Percentiles rank a stretch among this genome's conserved stretches.
Conservation (phyloP, 2,329 filamentous ascomycete species). For the Alternaria burnsii region DNA sequence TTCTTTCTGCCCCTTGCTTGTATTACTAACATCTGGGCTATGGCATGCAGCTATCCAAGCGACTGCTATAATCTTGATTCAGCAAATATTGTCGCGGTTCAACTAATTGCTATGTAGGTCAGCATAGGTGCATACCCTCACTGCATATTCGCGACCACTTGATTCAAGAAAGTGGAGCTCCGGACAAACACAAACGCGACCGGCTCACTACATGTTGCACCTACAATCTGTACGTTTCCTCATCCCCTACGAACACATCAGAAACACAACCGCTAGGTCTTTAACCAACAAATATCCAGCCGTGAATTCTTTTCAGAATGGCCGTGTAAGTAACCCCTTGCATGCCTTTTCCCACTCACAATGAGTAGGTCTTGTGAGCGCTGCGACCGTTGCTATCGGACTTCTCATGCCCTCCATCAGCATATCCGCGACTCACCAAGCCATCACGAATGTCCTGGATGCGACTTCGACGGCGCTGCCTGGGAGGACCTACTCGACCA, state of each 20-base stretch:
- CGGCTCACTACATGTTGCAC: not conserved
- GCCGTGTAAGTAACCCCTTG: not conserved
- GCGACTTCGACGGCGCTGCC: not conserved
- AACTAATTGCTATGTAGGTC: not conserved
- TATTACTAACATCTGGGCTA: not conserved
- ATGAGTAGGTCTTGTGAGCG: not conserved
- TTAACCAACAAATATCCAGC: not conserved
- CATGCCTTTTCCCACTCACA: not conserved
- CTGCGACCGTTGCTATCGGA: not conserved
- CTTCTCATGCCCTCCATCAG: not conserved
- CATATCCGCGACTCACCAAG: slow-evolving; percentile 1
- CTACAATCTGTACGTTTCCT: not conserved
- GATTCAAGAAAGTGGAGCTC: not conserved
- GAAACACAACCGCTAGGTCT: not conserved
- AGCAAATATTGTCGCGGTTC: not conserved
- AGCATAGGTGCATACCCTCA: not conserved
- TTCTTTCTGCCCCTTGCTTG: not conserved
- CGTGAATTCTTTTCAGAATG: not conserved
- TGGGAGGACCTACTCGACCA: slow-evolving; percentile 4
- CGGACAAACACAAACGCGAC: not conserved
- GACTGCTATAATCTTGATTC: not conserved
- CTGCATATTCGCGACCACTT: not conserved
- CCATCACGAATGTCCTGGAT: slow-evolving; percentile 4
- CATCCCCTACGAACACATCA: not conserved
- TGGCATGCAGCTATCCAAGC: not conserved